Conservation (phyloP, 176 grass and related monocot genomes). For the Aegilops bicornis region DNA sequence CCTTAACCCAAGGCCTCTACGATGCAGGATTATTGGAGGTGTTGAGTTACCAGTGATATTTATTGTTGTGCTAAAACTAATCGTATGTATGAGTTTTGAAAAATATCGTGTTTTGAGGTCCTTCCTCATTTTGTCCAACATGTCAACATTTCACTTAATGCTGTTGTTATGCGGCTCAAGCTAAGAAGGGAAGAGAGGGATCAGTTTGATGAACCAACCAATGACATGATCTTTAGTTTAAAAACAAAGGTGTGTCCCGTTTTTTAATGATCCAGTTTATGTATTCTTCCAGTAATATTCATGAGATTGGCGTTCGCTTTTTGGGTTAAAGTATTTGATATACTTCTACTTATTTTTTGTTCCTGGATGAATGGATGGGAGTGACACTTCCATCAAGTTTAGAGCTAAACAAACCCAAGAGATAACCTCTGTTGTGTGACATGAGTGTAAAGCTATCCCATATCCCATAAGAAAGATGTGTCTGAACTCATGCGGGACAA, state of each 20-base stretch:
- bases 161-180: conserved; percentile 59
- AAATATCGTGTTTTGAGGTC: neutral
- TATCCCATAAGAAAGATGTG: neutral
- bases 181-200: conserved; percentile 95
- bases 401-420: neutral
- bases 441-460: conserved; percentile 26
- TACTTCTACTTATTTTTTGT: neutral
- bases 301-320: too few relatives aligned
- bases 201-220: conserved; percentile 94
- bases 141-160: conserved; percentile 81
- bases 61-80: neutral
- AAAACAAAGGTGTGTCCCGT: too few relatives aligned
- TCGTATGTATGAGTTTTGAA: too few relatives aligned
- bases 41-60: neutral
- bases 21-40: neutral
- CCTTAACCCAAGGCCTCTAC: neutral
- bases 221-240: conserved; percentile 28
- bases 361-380: neutral
- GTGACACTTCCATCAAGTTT: neutral
- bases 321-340: too few relatives aligned
- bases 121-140: conserved; percentile 25
- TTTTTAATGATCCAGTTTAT: too few relatives aligned
- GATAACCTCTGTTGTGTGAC: neutral
- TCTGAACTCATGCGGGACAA: conserved; percentile 6
- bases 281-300: too few relatives aligned